phyloP scores from a whole-genome alignment of 371 early-diverging fungal genomes.

The Mortierella sp. region DNA sequence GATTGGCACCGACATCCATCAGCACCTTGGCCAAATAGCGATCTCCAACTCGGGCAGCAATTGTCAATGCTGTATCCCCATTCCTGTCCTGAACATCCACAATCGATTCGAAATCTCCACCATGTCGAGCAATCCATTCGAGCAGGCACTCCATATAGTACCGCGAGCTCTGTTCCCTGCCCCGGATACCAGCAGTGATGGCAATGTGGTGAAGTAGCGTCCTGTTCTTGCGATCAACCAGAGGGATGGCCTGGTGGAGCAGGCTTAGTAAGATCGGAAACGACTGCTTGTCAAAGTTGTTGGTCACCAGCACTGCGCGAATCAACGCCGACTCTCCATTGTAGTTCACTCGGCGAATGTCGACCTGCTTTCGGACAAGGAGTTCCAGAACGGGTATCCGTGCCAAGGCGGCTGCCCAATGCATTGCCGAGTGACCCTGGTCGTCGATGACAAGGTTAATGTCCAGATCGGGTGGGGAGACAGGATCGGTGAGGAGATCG shows the following conservation, averaged over 20 bases:
- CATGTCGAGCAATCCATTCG: conserved; percentile 60
- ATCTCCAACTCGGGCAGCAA: conserved; percentile 86
- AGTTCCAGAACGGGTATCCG: conserved; percentile 74
- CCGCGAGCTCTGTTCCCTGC: conserved; percentile 72
- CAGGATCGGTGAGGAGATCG: conserved; percentile 65
- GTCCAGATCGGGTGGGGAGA: conserved; percentile 66
- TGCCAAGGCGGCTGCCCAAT: conserved; percentile 90
- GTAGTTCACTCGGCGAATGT: conserved; percentile 71
- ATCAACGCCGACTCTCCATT: conserved; percentile 89
- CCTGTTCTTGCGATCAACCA: conserved; percentile 78
- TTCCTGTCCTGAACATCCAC: conserved; percentile 80
- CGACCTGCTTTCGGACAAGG: conserved; percentile 77
- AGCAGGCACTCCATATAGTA: conserved; percentile 86
- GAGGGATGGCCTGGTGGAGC: conserved; percentile 73
- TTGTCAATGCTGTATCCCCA: conserved; percentile 93
- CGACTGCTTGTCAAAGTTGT: conserved; percentile 84
- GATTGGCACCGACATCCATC: conserved; percentile 84
- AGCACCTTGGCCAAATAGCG: conserved; percentile 76
- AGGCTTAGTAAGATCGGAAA: conserved; percentile 83
- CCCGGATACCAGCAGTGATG: conserved; percentile 70
- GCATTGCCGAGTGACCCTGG: conserved; percentile 87
- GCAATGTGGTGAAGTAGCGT: conserved; percentile 93
- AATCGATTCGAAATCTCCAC: conserved; percentile 68
- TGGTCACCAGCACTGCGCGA: conserved; percentile 85
- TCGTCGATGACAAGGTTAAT: conserved; percentile 83